Percentiles rank a stretch among this genome's conserved stretches.
Conservation (phyloP, 2,329 filamentous ascomycete genomes). For the Herpotrichia juniperi region DNA sequence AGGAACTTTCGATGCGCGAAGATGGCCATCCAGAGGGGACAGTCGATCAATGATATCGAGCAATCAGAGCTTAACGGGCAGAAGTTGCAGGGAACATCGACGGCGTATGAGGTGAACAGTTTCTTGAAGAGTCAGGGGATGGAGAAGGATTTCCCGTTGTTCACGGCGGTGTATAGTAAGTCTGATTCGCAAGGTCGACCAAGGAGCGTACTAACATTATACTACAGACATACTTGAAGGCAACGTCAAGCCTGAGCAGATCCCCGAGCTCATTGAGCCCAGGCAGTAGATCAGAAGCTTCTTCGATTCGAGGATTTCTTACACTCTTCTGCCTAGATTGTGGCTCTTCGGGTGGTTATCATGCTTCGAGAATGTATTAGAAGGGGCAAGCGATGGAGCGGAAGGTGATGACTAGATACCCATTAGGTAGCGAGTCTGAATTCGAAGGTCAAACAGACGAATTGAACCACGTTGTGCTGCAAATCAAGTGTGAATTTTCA, state of each 20-base stretch:
- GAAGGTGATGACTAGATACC: not conserved
- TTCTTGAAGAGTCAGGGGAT: conserved; percentile 81
- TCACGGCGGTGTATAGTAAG: conserved; percentile 77
- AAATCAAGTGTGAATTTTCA: too few species aligned
- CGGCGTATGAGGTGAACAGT: conserved; percentile 86
- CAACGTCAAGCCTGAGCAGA: conserved; percentile 75
- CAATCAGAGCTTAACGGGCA: conserved; percentile 90
- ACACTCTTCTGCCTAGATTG: too few species aligned
- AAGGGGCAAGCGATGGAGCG: not conserved
- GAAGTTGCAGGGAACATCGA: conserved; percentile 93
- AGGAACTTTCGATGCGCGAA: conserved; percentile 94
- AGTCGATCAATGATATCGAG: conserved; percentile 87
- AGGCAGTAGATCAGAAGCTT: conserved; percentile 7
- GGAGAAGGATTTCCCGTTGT: conserved; percentile 86
- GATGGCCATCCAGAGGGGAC: conserved; percentile 79
- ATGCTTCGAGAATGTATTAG: not conserved
- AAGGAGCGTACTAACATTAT: not conserved
- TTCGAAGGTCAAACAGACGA: not conserved
- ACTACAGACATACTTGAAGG: conserved; percentile 69
- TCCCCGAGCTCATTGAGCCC: conserved; percentile 65
- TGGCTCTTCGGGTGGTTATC: not conserved
- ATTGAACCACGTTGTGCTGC: too few species aligned
- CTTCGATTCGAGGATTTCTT: not conserved
- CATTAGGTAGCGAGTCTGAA: not conserved
- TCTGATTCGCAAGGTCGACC: not conserved